phyloP scores from a whole-genome alignment of 2,329 filamentous ascomycete genomes.

The Pseudocercospora pini-densiflorae region DNA sequence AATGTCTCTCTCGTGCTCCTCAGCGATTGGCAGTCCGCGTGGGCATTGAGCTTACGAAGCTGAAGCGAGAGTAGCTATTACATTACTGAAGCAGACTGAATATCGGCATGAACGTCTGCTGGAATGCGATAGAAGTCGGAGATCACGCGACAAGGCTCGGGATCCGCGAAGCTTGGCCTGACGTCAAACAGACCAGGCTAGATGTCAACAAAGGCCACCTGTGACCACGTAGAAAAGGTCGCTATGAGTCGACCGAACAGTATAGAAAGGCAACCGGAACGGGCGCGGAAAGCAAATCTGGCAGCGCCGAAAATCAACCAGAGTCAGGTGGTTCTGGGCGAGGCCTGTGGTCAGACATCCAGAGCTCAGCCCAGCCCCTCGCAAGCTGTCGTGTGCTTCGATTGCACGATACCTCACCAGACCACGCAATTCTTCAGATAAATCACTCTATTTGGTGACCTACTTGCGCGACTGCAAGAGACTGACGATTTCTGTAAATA shows the following conservation, averaged over 20 bases:
- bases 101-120: not conserved
- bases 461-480: not conserved
- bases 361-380: not conserved
- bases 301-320: conserved; percentile 4
- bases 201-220: not conserved
- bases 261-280: not conserved
- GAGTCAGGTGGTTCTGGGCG: conserved; percentile 2
- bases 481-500: not conserved
- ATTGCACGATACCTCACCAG: not conserved
- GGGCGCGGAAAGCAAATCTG: not conserved
- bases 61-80: not conserved
- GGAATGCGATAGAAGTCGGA: not conserved
- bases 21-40: conserved; percentile 4
- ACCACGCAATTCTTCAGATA: not conserved
- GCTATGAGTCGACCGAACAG: not conserved
- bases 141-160: not conserved
- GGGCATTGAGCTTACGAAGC: conserved; percentile 1
- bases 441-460: not conserved
- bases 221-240: not conserved
- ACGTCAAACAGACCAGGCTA: not conserved
- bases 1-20: conserved; percentile 1
- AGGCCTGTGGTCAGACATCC: not conserved
- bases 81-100: not conserved
- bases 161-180: not conserved
- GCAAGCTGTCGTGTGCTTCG: conserved; percentile 1